Conservation (phyloP, 1,284 basidiomycete species). For the Paramarasmius palmivorus region DNA sequence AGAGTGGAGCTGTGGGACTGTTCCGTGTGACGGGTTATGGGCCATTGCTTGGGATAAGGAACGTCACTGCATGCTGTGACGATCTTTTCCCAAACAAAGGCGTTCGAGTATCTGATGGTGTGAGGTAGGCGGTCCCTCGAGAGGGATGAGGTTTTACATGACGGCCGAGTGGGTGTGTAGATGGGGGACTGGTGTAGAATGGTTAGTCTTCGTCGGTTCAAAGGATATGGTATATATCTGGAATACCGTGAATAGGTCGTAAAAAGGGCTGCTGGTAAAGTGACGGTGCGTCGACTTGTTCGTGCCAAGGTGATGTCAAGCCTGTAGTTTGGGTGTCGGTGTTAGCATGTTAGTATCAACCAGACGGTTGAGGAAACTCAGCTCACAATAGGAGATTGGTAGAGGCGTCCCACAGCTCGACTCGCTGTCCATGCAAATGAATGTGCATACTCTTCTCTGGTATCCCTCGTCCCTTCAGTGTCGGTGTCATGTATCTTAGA, state of each 20-base stretch:
- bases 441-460: slow-evolving; percentile 59
- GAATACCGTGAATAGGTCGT: slow-evolving; percentile 73
- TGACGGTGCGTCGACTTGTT: slow-evolving; percentile 59
- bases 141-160: slow-evolving; percentile 1
- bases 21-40: slow-evolving; percentile 42
- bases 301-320: slow-evolving; percentile 68
- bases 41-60: slow-evolving; percentile 71
- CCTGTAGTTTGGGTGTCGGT: slow-evolving; percentile 19
- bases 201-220: slow-evolving; percentile 55
- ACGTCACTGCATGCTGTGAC: slow-evolving; percentile 62
- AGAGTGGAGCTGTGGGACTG: slow-evolving; percentile 28
- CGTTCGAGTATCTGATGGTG: slow-evolving; percentile 54
- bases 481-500: slow-evolving; percentile 63
- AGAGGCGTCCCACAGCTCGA: slow-evolving; percentile 42
- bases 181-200: slow-evolving; percentile 35
- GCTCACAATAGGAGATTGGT: slow-evolving; percentile 68
- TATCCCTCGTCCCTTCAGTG: slow-evolving; percentile 70
- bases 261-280: slow-evolving; percentile 73
- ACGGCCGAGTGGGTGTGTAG: background rate
- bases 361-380: background rate
- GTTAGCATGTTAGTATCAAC: background rate
- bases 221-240: slow-evolving; percentile 59
- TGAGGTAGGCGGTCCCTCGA: slow-evolving; percentile 33
- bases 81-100: slow-evolving; percentile 72
- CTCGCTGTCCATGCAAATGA: slow-evolving; percentile 42